phyloP scores from a whole-genome alignment of 2,329 filamentous ascomycete species.

The Calonectria leucothoes region DNA sequence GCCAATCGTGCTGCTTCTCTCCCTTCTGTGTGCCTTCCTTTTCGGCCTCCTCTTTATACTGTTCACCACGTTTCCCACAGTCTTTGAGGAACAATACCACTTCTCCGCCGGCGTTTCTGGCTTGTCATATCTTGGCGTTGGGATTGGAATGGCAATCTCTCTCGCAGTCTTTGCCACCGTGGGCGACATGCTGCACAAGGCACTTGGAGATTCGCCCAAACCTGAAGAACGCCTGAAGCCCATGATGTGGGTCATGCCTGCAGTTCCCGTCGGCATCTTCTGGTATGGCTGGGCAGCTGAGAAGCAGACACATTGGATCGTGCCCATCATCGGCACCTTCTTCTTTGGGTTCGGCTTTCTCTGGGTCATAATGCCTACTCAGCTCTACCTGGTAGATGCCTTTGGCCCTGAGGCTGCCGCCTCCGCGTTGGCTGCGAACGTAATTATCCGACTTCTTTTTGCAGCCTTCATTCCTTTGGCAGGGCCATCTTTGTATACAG shows the following conservation, averaged over 20 bases:
- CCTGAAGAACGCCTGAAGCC: conserved; percentile 64
- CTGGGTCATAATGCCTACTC: conserved; percentile 49
- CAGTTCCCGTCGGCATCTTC: conserved; percentile 65
- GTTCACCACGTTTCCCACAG: conserved; percentile 50
- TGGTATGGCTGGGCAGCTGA: conserved; percentile 70
- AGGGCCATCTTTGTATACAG: conserved; percentile 52
- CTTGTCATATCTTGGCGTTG: conserved; percentile 63
- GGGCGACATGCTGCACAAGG: conserved; percentile 23
- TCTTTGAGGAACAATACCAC: conserved; percentile 49
- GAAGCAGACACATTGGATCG: conserved; percentile 64
- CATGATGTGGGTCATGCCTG: conserved; percentile 64
- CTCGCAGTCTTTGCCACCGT: conserved; percentile 28
- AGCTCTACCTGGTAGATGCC: conserved; percentile 43
- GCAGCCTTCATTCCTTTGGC: conserved; percentile 70
- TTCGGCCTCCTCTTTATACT: conserved; percentile 51
- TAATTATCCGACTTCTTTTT: conserved; percentile 61
- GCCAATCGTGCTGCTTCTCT: conserved; percentile 62
- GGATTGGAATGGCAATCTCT: conserved; percentile 47
- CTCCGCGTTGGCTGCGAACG: conserved; percentile 35
- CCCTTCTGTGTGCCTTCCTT: conserved; percentile 48
- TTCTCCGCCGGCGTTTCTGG: conserved; percentile 42
- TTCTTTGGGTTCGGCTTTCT: conserved; percentile 60
- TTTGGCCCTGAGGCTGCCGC: conserved; percentile 37
- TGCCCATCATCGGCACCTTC: conserved; percentile 67
- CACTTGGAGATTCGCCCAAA: conserved; percentile 9